phyloP scores from a whole-genome alignment of 1,284 basidiomycete genomes.

The Phenoliferia sp. region DNA sequence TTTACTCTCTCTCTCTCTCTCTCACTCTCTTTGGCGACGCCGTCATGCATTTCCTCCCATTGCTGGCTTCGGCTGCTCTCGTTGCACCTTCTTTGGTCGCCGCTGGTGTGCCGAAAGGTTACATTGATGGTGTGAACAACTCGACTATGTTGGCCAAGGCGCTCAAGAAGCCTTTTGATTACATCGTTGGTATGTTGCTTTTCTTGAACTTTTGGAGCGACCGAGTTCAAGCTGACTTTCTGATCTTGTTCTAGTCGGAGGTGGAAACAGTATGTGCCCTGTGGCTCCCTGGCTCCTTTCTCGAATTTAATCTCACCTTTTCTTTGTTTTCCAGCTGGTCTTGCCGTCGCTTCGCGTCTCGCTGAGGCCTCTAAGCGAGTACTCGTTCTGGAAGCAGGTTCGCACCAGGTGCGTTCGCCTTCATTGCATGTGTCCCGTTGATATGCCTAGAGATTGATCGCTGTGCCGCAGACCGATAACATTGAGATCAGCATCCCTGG shows the following conservation, averaged over 20 bases:
- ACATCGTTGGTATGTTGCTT: too few relatives aligned
- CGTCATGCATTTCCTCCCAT: too few relatives aligned
- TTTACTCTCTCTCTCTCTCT: too few relatives aligned
- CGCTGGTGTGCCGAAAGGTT: too few relatives aligned
- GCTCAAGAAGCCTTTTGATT: too few relatives aligned
- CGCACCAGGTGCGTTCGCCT: constrained; percentile 21
- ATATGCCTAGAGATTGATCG: background rate
- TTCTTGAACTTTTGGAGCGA: too few relatives aligned
- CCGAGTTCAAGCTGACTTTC: too few relatives aligned
- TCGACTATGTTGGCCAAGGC: too few relatives aligned
- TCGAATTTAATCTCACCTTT: background rate
- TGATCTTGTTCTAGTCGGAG: background rate
- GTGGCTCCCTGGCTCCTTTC: background rate
- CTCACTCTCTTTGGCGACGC: too few relatives aligned
- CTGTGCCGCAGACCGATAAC: background rate
- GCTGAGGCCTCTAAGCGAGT: constrained; percentile 6
- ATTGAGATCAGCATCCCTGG: background rate
- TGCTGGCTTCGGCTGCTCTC: too few relatives aligned
- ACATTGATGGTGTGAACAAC: too few relatives aligned
- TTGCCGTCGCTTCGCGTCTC: constrained; percentile 14
- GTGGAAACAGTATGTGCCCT: background rate
- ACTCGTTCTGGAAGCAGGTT: constrained; percentile 22
- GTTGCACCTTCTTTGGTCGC: too few relatives aligned
- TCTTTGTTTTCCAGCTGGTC: constrained; percentile 19
- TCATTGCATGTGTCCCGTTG: constrained; percentile 3